A percentile compares a stretch with the other conserved stretches of the same genome.
phyloP scores from a whole-genome alignment of 73 alveolate species.

The Symbiodinium natans region DNA sequence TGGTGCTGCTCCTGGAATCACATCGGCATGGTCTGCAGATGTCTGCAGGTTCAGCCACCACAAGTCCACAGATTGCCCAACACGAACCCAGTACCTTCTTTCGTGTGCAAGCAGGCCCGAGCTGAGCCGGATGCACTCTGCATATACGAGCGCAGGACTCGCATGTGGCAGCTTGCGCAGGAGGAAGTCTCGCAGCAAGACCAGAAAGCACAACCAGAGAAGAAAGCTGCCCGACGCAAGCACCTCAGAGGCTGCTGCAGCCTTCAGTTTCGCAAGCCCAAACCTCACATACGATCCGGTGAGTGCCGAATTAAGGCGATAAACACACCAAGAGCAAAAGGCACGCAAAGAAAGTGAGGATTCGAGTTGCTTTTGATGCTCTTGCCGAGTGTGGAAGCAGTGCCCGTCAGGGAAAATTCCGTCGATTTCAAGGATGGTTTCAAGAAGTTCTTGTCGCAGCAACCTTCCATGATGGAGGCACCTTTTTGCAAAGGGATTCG shows the following conservation, averaged over 20 bases:
- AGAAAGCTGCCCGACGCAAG: neutral
- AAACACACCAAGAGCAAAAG: neutral
- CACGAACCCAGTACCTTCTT: conserved; percentile 54
- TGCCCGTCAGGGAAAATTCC: conserved; percentile 56
- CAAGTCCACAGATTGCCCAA: conserved; percentile 68
- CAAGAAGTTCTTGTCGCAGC: conserved; percentile 88
- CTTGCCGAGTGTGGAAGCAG: too few relatives aligned
- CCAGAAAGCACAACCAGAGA: neutral
- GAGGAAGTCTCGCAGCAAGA: neutral
- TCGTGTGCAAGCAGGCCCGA: conserved; percentile 61
- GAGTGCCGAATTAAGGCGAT: too few relatives aligned
- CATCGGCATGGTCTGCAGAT: too few relatives aligned
- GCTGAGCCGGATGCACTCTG: too few relatives aligned
- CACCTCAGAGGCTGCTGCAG: too few relatives aligned
- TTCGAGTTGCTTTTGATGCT: neutral
- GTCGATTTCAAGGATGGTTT: conserved; percentile 85
- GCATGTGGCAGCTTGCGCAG: too few relatives aligned
- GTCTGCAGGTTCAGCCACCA: conserved; percentile 48
- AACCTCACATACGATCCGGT: too few relatives aligned
- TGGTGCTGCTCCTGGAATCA: too few relatives aligned
- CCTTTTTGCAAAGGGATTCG: too few relatives aligned
- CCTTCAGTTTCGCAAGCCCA: too few relatives aligned
- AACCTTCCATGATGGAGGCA: conserved; percentile 89
- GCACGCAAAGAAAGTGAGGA: neutral
- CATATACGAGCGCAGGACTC: too few relatives aligned